These are phyloP conservation scores for Talinum fruticosum DNA, from an alignment of 148 eudicot genomes.

Conservation along the genomic window DNA sequence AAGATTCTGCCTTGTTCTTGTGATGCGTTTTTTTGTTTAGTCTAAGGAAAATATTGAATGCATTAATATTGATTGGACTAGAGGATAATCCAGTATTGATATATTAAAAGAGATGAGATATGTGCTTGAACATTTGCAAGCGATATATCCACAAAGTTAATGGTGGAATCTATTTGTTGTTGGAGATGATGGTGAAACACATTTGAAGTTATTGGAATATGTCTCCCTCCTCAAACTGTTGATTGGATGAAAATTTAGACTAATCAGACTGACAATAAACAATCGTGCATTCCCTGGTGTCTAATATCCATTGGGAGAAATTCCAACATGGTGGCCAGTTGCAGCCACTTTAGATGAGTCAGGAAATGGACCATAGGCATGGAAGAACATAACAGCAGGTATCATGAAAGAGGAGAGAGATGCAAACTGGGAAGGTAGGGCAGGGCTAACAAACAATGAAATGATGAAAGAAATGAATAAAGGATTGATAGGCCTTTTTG, in stretches of 20 bases:
- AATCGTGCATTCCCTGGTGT: neutral
- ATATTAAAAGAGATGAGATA: neutral
- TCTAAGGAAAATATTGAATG: neutral
- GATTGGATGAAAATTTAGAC: neutral
- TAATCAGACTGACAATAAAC: neutral
- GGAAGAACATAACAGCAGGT: too few relatives aligned
- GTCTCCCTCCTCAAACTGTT: neutral
- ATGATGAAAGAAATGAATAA: too few relatives aligned
- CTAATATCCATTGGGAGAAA: neutral
- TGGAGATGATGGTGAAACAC: neutral
- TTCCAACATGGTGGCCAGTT: neutral
- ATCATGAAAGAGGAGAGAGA: too few relatives aligned
- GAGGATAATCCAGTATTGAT: too few relatives aligned
- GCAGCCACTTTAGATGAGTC: neutral
- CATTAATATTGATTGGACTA: neutral
- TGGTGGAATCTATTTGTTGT: neutral
- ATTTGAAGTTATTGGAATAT: neutral
- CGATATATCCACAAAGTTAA: neutral
- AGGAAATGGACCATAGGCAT: neutral
- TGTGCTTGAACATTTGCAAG: neutral
- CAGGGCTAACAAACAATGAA: too few relatives aligned
- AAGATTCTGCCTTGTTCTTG: conserved; percentile 29
- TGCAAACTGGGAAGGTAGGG: too few relatives aligned
- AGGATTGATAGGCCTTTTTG: too few relatives aligned
- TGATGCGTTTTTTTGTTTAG: neutral